Percentiles rank a stretch among this genome's conserved stretches.
Conservation (phyloP, 306 rosid species). For the Arachis hypogaea region DNA sequence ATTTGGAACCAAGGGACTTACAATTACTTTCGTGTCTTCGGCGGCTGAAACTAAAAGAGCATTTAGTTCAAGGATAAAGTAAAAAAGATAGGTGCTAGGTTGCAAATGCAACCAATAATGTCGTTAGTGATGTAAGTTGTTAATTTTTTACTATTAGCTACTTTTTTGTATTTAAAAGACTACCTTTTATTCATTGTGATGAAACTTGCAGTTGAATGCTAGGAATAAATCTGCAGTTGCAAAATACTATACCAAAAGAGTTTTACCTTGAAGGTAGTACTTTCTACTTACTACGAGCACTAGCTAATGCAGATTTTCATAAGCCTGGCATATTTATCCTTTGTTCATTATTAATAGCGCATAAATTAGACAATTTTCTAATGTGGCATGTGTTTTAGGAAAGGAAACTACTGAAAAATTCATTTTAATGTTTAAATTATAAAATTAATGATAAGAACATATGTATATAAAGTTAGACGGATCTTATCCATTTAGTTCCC, state of each 20-base stretch:
- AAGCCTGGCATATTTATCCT: constrained; percentile 23
- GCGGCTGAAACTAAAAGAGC: constrained; percentile 46
- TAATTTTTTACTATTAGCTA: too few species aligned
- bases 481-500: too few species aligned
- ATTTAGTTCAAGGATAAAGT: too few species aligned
- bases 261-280: constrained; percentile 87
- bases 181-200: too few species aligned
- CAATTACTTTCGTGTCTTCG: constrained; percentile 90
- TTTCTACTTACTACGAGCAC: constrained; percentile 25
- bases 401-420: constrained; percentile 32
- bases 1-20: constrained; percentile 97
- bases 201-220: too few species aligned
- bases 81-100: too few species aligned
- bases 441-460: constrained; percentile 12
- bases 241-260: constrained; percentile 84
- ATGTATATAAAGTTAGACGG: not conserved
- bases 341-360: constrained; percentile 7
- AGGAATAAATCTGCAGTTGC: constrained; percentile 67
- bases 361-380: constrained; percentile 17
- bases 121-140: too few species aligned
- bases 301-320: constrained; percentile 32
- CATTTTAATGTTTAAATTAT: not conserved
- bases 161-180: too few species aligned
- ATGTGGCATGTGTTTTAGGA: constrained; percentile 18
- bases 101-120: too few species aligned